Evolutionary conservation across 148 eudicot genomes (phyloP).

Genomic region (Polygonum aviculare): DNA sequence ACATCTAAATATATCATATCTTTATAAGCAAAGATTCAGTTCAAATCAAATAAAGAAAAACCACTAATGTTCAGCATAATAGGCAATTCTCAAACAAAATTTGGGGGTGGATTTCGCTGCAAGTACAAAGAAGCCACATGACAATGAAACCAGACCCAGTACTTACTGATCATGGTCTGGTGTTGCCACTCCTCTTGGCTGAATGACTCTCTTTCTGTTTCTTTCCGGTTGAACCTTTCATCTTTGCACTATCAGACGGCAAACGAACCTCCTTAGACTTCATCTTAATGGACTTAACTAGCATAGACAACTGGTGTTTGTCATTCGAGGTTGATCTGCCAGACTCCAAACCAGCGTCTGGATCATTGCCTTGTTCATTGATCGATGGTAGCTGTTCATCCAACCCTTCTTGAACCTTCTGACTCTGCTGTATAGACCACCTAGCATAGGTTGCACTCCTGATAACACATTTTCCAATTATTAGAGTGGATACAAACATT

Average conservation of each 20-base stretch:
- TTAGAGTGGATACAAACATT: neutral
- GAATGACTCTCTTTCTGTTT: neutral
- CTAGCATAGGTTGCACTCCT: slow-evolving; percentile 80
- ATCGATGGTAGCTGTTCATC: slow-evolving; percentile 12
- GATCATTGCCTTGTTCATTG: slow-evolving; percentile 13
- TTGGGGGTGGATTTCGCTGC: neutral
- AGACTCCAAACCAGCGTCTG: slow-evolving; percentile 12
- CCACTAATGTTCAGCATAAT: too few species aligned
- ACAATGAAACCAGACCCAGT: neutral
- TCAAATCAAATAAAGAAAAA: too few species aligned
- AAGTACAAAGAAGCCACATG: neutral
- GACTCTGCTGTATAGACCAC: slow-evolving; percentile 53
- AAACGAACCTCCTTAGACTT: slow-evolving; percentile 49
- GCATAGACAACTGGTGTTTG: slow-evolving; percentile 52
- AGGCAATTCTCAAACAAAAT: neutral
- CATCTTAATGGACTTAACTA: slow-evolving; percentile 73
- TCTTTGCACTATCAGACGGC: slow-evolving; percentile 18
- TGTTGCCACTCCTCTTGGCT: neutral
- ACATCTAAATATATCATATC: too few species aligned
- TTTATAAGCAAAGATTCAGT: too few species aligned
- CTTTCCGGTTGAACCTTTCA: neutral
- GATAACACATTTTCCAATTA: slow-evolving; percentile 17
- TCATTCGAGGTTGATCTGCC: slow-evolving; percentile 25
- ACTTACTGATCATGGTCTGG: neutral
- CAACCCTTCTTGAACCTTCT: slow-evolving; percentile 20